Evolutionary conservation across 2,329 filamentous ascomycete genomes (phyloP).

Genomic region (Xylariaceae sp.): DNA sequence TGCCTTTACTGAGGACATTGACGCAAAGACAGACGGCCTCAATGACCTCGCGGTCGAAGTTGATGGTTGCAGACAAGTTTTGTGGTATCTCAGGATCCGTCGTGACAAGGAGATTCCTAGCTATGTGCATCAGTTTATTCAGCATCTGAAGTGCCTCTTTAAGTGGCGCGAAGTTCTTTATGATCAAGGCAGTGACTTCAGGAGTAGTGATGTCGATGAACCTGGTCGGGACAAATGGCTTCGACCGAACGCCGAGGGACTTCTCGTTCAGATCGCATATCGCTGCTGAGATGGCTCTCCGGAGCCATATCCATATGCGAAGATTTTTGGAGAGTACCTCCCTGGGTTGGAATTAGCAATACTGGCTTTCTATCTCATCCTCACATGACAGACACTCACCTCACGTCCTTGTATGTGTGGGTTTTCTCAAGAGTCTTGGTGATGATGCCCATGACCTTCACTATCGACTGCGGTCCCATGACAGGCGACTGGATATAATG

Average conservation of each 20-base stretch:
- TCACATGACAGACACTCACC: slow-evolving; percentile 38
- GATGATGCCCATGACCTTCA: slow-evolving; percentile 56
- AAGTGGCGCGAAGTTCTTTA: slow-evolving; percentile 59
- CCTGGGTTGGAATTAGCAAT: slow-evolving; percentile 32
- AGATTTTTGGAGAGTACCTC: slow-evolving; percentile 62
- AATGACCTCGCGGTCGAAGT: slow-evolving; percentile 65
- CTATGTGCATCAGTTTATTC: slow-evolving; percentile 67
- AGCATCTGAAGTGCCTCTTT: slow-evolving; percentile 62
- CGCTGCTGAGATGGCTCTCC: slow-evolving; percentile 59
- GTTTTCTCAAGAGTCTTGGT: slow-evolving; percentile 63
- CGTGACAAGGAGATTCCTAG: slow-evolving; percentile 62
- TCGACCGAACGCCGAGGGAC: slow-evolving; percentile 55
- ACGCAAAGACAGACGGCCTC: slow-evolving; percentile 64
- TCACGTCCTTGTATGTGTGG: slow-evolving; percentile 57
- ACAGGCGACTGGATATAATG: slow-evolving; percentile 57
- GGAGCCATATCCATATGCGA: slow-evolving; percentile 64
- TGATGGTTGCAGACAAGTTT: slow-evolving; percentile 62
- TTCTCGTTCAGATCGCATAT: slow-evolving; percentile 59
- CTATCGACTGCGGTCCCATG: slow-evolving; percentile 56
- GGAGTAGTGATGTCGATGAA: slow-evolving; percentile 53
- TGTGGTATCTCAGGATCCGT: slow-evolving; percentile 64
- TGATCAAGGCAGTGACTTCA: slow-evolving; percentile 61
- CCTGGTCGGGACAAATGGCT: slow-evolving; percentile 53
- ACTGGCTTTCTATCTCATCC: not conserved
- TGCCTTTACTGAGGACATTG: slow-evolving; percentile 66